Evolutionary conservation across 2,329 filamentous ascomycete species (phyloP), one percentile per base, ranked within the genome.

Genomic region (Dactylellina sp.): DNA sequence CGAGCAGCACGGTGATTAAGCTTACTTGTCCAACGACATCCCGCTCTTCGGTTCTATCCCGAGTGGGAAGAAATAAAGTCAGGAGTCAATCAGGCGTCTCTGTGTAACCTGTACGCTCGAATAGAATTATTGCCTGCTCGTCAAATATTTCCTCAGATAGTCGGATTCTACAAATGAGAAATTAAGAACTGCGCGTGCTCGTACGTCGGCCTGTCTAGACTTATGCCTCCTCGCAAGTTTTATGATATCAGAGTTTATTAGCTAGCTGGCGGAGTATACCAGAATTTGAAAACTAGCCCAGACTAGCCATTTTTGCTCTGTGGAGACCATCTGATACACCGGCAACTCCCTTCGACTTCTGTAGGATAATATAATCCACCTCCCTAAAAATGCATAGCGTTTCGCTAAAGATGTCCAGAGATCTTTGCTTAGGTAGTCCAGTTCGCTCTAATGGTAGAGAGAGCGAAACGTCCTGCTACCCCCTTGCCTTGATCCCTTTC

Each of bases 101-200:
- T 60, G 63, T 68, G 63, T 68, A 68, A 68, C 63, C n/a, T 35
- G 24, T 40, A 9, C 9, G 4, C 4, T 32, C 28, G 9, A 32
- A 32, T 4, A 9, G 28, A 32, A 32, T 32, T 32, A 32, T 9
- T 32, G 28, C 28, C 28, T 60, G 53, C 46, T 68, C 63, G 63
- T 60, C 28, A 60, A 60, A 52, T 53, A 68, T 68, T 66, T 59
- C 63, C 63, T 60, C 22, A 37, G 44, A 44, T 14, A 42, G 44
- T 24, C 22, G 7, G 11, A 12, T 11, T 40, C 32, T 40, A 7
- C 35, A 16, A 40, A 55, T 55, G 11, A 18, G 49, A n/a, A n/a
- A 32, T 32, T 9, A 32, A 9, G 9, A 32, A 39, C n/a, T n/a
- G n/a, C n/a, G n/a, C n/a, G n/a, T n/a, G n/a, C n/a, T n/a, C n/a